Evolutionary conservation across 1,284 basidiomycete species (phyloP).

Genomic region (Moesziomyces sp.): DNA sequence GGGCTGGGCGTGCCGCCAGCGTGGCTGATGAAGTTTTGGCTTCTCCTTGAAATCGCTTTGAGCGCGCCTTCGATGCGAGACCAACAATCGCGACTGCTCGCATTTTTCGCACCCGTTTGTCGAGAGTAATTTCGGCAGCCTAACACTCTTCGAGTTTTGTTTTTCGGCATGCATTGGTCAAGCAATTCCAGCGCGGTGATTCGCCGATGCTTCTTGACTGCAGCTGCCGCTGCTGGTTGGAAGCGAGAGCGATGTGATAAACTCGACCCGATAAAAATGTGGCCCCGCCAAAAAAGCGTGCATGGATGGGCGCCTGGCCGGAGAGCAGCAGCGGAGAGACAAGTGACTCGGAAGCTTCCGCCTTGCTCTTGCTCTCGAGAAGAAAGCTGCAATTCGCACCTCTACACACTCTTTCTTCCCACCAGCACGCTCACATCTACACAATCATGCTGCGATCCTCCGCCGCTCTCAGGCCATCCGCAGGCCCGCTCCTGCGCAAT

Average conservation of each 20-base stretch:
- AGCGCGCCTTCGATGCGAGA: no score
- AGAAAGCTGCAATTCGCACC: neutral
- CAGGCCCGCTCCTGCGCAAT: conserved; percentile 26
- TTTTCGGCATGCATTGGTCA: no score
- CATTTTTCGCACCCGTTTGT: no score
- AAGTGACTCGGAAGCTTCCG: conserved; percentile 23
- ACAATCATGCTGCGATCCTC: conserved; percentile 25
- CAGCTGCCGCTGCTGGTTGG: neutral
- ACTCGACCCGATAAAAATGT: conserved; percentile 14
- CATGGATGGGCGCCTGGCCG: no score
- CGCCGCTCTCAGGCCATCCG: conserved; percentile 17
- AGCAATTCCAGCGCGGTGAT: conserved; percentile 13
- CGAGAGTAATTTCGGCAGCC: no score
- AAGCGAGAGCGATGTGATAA: conserved; percentile 11
- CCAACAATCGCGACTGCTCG: no score
- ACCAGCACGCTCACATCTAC: conserved; percentile 4
- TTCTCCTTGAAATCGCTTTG: neutral
- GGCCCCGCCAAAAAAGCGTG: conserved; percentile 1
- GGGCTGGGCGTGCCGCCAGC: no score
- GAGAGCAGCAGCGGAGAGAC: no score
- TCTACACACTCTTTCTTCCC: neutral
- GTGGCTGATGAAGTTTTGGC: no score
- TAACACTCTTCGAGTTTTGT: no score
- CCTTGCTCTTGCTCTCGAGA: neutral
- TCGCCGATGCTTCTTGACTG: conserved; percentile 18